phyloP scores from a whole-genome alignment of 2,329 filamentous ascomycete genomes.

The Talaromyces marneffei region DNA sequence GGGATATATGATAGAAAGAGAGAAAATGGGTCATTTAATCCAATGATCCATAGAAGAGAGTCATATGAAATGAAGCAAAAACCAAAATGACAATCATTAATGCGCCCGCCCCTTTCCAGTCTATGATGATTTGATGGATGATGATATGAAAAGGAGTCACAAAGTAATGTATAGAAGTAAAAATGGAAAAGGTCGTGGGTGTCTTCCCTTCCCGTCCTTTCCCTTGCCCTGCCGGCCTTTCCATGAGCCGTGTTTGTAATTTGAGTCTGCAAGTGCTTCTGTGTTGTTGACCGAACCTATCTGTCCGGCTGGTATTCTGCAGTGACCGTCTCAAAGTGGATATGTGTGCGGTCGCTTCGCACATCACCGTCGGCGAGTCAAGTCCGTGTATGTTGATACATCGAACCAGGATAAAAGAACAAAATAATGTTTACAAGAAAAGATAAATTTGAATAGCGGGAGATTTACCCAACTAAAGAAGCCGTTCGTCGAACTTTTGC shows the following conservation, averaged over 20 bases:
- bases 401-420: not conserved
- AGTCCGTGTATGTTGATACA: not conserved
- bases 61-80: not conserved
- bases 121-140: constrained; percentile 8
- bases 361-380: not conserved
- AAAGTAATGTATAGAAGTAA: not conserved
- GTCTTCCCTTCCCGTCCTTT: not conserved
- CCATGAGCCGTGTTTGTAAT: not conserved
- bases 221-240: not conserved
- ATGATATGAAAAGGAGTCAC: constrained; percentile 8
- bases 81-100: not conserved
- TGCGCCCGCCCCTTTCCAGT: constrained; percentile 5
- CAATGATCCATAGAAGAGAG: not conserved
- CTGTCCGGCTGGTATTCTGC: not conserved
- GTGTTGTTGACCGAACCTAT: not conserved
- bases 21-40: not conserved
- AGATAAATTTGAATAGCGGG: not conserved
- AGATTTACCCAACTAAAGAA: constrained; percentile 5
- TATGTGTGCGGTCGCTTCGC: not conserved
- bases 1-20: not conserved
- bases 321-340: not conserved
- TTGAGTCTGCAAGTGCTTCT: not conserved
- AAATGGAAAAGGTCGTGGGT: not conserved
- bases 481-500: constrained; percentile 41
- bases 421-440: constrained; percentile 11